Percentiles rank a stretch among this genome's conserved stretches.
Evolutionary conservation across 2,329 filamentous ascomycete genomes (phyloP).

Genomic region (Hypoxylon rubiginosum): DNA sequence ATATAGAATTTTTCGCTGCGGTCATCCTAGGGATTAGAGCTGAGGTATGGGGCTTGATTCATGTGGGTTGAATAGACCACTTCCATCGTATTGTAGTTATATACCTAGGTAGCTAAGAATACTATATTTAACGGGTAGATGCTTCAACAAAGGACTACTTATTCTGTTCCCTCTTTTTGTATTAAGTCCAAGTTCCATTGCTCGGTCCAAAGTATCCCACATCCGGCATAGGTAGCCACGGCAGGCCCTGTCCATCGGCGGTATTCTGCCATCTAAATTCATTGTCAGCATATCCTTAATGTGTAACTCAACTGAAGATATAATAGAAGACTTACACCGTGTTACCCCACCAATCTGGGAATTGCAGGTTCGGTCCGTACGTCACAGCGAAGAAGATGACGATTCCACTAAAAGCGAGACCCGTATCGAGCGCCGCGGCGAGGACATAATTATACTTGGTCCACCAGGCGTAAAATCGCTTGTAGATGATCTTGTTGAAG

Average conservation of each 20-base stretch:
- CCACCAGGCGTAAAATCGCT: slow-evolving; percentile 61
- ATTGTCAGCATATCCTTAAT: slow-evolving; percentile 27
- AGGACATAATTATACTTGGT: slow-evolving; percentile 60
- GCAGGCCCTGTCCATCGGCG: slow-evolving; percentile 50
- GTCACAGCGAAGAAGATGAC: slow-evolving; percentile 55
- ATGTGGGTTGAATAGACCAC: not conserved
- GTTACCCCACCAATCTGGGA: slow-evolving; percentile 55
- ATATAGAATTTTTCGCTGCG: not conserved
- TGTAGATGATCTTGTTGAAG: slow-evolving; percentile 61
- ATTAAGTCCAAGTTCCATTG: slow-evolving; percentile 52
- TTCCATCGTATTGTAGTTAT: not conserved
- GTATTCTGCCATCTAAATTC: slow-evolving; percentile 51
- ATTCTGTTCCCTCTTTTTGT: not conserved
- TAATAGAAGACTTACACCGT: slow-evolving; percentile 53
- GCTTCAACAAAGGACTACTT: not conserved
- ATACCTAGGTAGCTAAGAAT: too few species aligned
- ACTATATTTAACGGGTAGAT: not conserved
- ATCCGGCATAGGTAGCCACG: slow-evolving; percentile 52
- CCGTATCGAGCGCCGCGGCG: slow-evolving; percentile 52
- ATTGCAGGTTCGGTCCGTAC: slow-evolving; percentile 51
- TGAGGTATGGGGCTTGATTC: not conserved
- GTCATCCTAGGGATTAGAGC: not conserved
- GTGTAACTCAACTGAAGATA: not conserved
- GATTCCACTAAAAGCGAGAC: slow-evolving; percentile 52
- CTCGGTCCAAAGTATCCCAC: slow-evolving; percentile 52